Base-by-base conservation (phyloP, 2,329 filamentous ascomycete genomes). In the Claviceps sorghi region DNA sequence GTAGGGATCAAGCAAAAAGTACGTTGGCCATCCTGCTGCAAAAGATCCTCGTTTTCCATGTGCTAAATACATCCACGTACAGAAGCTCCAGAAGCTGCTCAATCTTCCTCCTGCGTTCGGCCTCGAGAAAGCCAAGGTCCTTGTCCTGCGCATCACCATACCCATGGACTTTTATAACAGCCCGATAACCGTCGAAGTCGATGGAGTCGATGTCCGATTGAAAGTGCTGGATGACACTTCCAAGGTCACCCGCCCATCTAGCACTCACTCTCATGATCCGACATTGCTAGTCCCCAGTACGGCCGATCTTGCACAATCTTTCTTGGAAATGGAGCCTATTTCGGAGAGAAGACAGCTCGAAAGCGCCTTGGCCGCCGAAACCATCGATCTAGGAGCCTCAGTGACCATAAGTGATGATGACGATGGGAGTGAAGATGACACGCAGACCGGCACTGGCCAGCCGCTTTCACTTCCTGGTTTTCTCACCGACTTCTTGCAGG, bases 161-260 rank as follows among this genome's bases (percentile, higher is more conserved):
- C 88, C 91, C 13, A 83, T 93, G 64, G 88, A 96, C 66, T 83
- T 96, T 58, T 89, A 90, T 66, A 84, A 82, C 51, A 90, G 84
- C 59, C 83, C 88, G 30, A 94, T 97, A 63, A 74, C 79, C 32
- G 80, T 91, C 60, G 86, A 95, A 62, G 77, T 91, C 22, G 82
- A 91, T 59, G 89, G 88, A 21, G 80, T 96, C 55, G 79, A 90
- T 58, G 76, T 94, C 34, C 77, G 82, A 54, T 62, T 87, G 26
- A 75, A 74, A 58, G 72, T 88, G 36, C 59, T 71, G 60, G 56
- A 56, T 40, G 53, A 58, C 44, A 44, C 61, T 50, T 62, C 26
- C 45, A 69, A 44, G 57, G 65, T 45, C 64, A 84, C 34, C 79
- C 80, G 21, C 4, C 48, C 63, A 61, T 54, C 58, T 61, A 60